Percentiles rank a stretch among this genome's conserved stretches.
Evolutionary conservation across 2,329 filamentous ascomycete genomes (phyloP).

Genomic region (Cryphonectria naterciae): DNA sequence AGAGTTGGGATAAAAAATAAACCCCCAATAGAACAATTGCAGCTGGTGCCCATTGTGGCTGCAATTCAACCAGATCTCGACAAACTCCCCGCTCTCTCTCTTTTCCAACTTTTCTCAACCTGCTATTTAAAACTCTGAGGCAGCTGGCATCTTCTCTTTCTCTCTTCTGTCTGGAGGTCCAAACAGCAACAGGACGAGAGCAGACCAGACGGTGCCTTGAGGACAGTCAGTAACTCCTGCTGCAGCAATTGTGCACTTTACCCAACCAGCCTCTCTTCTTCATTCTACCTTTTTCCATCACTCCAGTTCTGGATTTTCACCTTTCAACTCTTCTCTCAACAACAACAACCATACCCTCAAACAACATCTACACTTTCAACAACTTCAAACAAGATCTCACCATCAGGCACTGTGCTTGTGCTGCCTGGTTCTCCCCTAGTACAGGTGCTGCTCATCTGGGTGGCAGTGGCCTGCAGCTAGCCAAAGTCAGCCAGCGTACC

Average conservation of each 20-base stretch:
- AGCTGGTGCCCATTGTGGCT: conserved; percentile 6
- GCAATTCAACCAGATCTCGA: neutral
- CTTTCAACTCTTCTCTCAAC: neutral
- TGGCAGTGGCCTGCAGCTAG: neutral
- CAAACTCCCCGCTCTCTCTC: too few species aligned
- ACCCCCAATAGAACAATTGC: neutral
- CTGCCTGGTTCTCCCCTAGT: neutral
- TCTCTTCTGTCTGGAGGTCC: neutral
- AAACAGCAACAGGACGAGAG: neutral
- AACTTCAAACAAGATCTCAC: neutral
- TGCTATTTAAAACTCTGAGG: neutral
- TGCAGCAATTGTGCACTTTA: neutral
- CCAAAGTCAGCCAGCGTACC: neutral
- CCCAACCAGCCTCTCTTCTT: neutral
- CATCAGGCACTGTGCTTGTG: neutral
- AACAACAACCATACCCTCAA: neutral
- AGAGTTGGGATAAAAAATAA: neutral
- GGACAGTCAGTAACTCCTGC: neutral
- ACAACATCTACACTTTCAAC: too few species aligned
- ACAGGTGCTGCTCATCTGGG: neutral
- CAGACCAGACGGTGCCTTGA: neutral
- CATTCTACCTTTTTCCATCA: neutral
- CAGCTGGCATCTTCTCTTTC: neutral
- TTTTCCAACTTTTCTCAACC: neutral
- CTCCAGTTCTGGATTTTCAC: neutral